Percentiles rank a stretch among this genome's conserved stretches.
Evolutionary conservation across 148 eudicot species (phyloP).

Genomic region (Rhododendron williamsianum): DNA sequence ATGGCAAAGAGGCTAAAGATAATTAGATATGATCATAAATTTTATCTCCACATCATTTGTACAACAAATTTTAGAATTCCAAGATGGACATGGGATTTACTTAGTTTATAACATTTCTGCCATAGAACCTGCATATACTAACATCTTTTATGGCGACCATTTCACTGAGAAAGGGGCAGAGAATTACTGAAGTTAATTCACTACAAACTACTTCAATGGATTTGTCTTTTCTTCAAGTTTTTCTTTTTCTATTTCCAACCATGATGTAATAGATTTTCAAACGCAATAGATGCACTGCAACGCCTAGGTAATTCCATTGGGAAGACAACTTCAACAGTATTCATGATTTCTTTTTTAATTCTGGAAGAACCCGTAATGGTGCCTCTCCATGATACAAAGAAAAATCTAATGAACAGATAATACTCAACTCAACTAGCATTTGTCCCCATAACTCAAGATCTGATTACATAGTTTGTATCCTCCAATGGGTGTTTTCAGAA

Average conservation of each 20-base stretch:
- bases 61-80: neutral
- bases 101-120: neutral
- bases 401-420: neutral
- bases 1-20: neutral
- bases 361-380: neutral
- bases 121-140: neutral
- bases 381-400: neutral
- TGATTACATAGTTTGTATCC: neutral
- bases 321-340: neutral
- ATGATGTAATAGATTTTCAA: neutral
- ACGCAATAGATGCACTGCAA: neutral
- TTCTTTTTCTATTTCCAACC: neutral
- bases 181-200: neutral
- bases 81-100: neutral
- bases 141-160: neutral
- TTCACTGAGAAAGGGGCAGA: neutral
- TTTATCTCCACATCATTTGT: neutral
- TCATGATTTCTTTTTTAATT: neutral
- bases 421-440: neutral
- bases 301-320: neutral
- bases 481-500: neutral
- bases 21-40: neutral
- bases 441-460: neutral
- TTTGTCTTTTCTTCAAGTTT: neutral
- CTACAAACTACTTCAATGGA: neutral